These are phyloP conservation scores for Lachnellula hyalina DNA, from an alignment of 2,329 filamentous ascomycete genomes.

Conservation along the genomic window DNA sequence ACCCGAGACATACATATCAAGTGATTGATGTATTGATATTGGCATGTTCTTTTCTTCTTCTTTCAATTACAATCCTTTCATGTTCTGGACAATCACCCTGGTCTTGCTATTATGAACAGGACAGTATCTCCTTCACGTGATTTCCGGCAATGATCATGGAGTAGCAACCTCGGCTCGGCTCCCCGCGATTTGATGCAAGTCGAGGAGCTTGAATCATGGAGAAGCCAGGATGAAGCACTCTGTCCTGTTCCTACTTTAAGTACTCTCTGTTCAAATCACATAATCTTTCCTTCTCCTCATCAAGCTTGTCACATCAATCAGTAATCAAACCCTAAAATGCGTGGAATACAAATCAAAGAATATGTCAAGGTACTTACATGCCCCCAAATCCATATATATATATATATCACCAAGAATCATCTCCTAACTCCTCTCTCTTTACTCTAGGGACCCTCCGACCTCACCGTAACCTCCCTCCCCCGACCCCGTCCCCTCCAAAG, in stretches of 20 bases:
- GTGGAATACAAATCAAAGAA: slow-evolving; percentile 66
- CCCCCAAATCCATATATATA: slow-evolving; percentile 5
- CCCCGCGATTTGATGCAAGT: slow-evolving; percentile 4
- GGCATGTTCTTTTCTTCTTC: no score
- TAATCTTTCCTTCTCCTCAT: background rate
- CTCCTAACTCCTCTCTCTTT: slow-evolving; percentile 1
- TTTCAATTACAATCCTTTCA: no score
- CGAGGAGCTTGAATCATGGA: background rate
- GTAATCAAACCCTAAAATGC: slow-evolving; percentile 48
- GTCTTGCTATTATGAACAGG: background rate
- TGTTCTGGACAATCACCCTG: background rate
- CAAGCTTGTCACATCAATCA: background rate
- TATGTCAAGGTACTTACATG: slow-evolving; percentile 60
- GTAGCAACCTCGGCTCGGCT: slow-evolving; percentile 1
- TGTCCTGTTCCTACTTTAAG: background rate
- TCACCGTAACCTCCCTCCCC: slow-evolving; percentile 66
- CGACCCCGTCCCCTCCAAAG: slow-evolving; percentile 62
- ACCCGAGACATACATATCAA: no score
- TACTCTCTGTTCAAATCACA: background rate
- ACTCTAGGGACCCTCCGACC: slow-evolving; percentile 67
- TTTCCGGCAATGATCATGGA: background rate
- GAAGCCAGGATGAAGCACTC: no score
- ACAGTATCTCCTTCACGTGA: background rate
- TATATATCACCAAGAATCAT: background rate
- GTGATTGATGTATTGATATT: no score